Percentiles rank a stretch among this genome's conserved stretches.
phyloP scores from a whole-genome alignment of 441 rosid genomes.

The Pelargonium citronellum region DNA sequence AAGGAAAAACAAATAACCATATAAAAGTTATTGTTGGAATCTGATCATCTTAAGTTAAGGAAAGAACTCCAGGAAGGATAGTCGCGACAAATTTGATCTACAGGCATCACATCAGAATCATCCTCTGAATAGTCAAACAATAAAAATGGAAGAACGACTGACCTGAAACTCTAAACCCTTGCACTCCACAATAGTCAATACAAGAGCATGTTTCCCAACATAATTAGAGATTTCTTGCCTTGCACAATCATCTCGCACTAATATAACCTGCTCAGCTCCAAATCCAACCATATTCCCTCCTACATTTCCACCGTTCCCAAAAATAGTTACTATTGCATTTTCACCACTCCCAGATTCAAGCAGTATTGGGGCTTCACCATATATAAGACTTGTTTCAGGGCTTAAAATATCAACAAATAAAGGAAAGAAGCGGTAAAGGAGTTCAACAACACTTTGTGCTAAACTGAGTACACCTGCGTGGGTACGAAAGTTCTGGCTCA shows the following conservation, averaged over 20 bases:
- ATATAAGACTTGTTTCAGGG: conserved; percentile 38
- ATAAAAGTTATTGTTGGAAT: not conserved
- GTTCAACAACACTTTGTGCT: conserved; percentile 47
- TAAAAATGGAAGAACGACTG: not conserved
- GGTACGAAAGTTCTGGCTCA: conserved; percentile 55
- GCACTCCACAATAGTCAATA: conserved; percentile 48
- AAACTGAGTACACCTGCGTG: conserved; percentile 51
- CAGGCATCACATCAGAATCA: not conserved
- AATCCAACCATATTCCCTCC: conserved; percentile 34
- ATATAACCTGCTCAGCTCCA: conserved; percentile 51
- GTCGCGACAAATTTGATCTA: not conserved
- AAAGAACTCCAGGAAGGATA: not conserved
- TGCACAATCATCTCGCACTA: conserved; percentile 42
- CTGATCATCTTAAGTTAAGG: not conserved
- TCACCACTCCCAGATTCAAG: conserved; percentile 33
- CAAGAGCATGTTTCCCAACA: conserved; percentile 51
- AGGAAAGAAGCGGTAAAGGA: conserved; percentile 42
- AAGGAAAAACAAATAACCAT: not conserved
- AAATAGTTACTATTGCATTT: conserved; percentile 34
- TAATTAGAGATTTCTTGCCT: conserved; percentile 29
- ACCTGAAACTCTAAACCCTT: conserved; percentile 64
- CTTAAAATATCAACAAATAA: conserved; percentile 31
- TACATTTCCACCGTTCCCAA: conserved; percentile 27
- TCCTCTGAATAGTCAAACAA: not conserved
- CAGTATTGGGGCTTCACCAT: conserved; percentile 45